Evolutionary conservation across 495 filamentous ascomycete species (phyloP).

Genomic region (Hypoxylon fuscum): DNA sequence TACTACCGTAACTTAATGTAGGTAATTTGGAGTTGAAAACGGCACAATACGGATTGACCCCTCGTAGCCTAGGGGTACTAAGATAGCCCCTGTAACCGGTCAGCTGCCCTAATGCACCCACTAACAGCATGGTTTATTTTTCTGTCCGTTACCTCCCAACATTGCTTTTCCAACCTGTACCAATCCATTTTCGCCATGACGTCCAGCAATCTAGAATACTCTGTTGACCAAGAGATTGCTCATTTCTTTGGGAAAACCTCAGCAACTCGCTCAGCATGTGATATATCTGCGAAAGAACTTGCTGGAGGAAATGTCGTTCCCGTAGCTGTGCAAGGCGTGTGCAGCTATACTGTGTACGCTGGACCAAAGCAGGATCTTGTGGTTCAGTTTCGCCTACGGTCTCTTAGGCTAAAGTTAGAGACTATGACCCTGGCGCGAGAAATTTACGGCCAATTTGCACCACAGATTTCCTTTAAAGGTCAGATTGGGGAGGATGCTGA

Average conservation of each 20-base stretch:
- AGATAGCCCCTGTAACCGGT: too few relatives aligned
- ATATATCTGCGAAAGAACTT: slow-evolving; percentile 45
- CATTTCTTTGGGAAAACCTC: slow-evolving; percentile 51
- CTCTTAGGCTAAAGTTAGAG: slow-evolving; percentile 44
- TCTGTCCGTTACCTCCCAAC: too few relatives aligned
- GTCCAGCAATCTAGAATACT: slow-evolving; percentile 40
- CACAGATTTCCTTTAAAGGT: slow-evolving; percentile 47
- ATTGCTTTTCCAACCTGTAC: too few relatives aligned
- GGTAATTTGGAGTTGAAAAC: too few relatives aligned
- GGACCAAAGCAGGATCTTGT: slow-evolving; percentile 50
- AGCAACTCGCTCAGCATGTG: slow-evolving; percentile 48
- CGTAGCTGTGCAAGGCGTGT: slow-evolving; percentile 51
- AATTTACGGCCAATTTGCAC: slow-evolving; percentile 47
- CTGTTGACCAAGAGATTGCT: slow-evolving; percentile 48
- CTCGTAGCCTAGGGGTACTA: too few relatives aligned
- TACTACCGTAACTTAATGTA: too few relatives aligned
- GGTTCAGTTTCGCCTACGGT: slow-evolving; percentile 54
- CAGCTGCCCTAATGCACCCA: too few relatives aligned
- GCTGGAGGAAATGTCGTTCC: slow-evolving; percentile 47
- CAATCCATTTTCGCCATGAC: too few relatives aligned
- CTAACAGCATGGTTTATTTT: too few relatives aligned
- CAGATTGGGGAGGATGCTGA: slow-evolving; percentile 46
- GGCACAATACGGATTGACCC: too few relatives aligned
- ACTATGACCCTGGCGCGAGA: slow-evolving; percentile 41
- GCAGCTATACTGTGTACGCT: slow-evolving; percentile 56